These are phyloP conservation scores for Cordyceps tenuipes DNA, from an alignment of 2,329 filamentous ascomycete species.

Conservation along the genomic window DNA sequence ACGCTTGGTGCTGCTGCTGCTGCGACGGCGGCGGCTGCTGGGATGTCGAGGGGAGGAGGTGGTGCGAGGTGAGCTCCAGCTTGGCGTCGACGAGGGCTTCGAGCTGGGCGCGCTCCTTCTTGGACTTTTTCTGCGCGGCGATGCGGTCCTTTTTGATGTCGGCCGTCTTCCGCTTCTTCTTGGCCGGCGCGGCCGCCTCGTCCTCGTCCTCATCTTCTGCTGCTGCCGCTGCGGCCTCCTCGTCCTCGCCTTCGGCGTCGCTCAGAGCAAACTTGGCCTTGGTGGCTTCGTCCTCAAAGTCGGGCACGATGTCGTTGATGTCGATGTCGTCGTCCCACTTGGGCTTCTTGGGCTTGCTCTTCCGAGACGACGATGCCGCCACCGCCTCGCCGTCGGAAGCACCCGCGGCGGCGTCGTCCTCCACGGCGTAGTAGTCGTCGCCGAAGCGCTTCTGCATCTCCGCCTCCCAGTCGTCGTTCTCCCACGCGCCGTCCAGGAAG, in stretches of 20 bases:
- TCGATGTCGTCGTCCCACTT: slow-evolving; percentile 96
- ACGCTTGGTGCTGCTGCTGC: slow-evolving; percentile 32
- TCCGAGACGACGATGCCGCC: slow-evolving; percentile 48
- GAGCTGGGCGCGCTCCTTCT: slow-evolving; percentile 72
- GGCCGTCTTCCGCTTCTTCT: slow-evolving; percentile 52
- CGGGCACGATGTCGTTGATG: slow-evolving; percentile 83
- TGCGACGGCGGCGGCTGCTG: no score
- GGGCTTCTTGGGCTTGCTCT: slow-evolving; percentile 45
- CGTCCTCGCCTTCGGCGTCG: slow-evolving; percentile 31
- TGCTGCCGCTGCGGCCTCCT: slow-evolving; percentile 29
- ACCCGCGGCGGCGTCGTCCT: slow-evolving; percentile 58
- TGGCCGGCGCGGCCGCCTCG: slow-evolving; percentile 35
- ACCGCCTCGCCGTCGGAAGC: slow-evolving; percentile 39
- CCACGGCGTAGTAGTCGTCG: slow-evolving; percentile 79
- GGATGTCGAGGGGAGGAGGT: slow-evolving; percentile 35
- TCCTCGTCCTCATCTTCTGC: slow-evolving; percentile 25
- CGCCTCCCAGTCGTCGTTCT: slow-evolving; percentile 80
- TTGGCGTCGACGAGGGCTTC: slow-evolving; percentile 79
- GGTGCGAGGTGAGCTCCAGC: slow-evolving; percentile 62
- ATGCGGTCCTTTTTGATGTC: slow-evolving; percentile 52
- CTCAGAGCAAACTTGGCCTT: slow-evolving; percentile 48
- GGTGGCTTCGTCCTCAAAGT: slow-evolving; percentile 62
- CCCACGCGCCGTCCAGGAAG: slow-evolving; percentile 81
- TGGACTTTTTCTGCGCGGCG: slow-evolving; percentile 60
- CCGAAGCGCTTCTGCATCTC: slow-evolving; percentile 87